Evolutionary conservation across 2,329 filamentous ascomycete species (phyloP).

Genomic region (Byssochlamys sp.): DNA sequence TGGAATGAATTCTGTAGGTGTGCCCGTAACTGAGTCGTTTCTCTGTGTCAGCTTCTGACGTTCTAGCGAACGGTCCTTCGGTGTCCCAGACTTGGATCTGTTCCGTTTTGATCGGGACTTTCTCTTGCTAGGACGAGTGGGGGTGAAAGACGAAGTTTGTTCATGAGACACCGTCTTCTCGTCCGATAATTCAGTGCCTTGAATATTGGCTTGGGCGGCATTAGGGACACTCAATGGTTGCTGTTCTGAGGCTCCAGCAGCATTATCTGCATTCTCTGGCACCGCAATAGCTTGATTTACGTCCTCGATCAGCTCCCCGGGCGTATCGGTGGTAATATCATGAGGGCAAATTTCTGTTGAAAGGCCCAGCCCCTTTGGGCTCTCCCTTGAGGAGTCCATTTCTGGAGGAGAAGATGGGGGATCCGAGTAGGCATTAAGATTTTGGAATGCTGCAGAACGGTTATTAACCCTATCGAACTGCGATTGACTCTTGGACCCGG

Average conservation of each 20-base stretch:
- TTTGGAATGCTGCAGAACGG: slow-evolving; percentile 24
- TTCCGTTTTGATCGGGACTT: not conserved
- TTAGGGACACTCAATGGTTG: not conserved
- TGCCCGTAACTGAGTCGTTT: not conserved
- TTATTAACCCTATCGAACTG: slow-evolving; percentile 19
- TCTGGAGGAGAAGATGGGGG: slow-evolving; percentile 30
- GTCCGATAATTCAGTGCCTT: not conserved
- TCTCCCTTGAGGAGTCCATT: slow-evolving; percentile 14
- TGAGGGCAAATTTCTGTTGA: not conserved
- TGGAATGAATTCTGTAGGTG: slow-evolving; percentile 13
- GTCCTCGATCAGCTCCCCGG: not conserved
- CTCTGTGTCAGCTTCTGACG: not conserved
- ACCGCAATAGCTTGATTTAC: not conserved
- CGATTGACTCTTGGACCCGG: slow-evolving; percentile 29
- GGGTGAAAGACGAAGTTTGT: not conserved
- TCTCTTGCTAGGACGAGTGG: not conserved
- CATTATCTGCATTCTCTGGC: not conserved
- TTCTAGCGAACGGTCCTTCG: not conserved
- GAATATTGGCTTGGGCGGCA: not conserved
- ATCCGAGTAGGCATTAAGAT: slow-evolving; percentile 15
- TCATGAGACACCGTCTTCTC: not conserved
- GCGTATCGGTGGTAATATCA: not conserved
- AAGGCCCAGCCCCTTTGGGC: slow-evolving; percentile 6
- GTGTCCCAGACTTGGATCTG: not conserved
- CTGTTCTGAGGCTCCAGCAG: not conserved